Conservation (phyloP, 2,329 filamentous ascomycete species). For the Cladosporium velox region DNA sequence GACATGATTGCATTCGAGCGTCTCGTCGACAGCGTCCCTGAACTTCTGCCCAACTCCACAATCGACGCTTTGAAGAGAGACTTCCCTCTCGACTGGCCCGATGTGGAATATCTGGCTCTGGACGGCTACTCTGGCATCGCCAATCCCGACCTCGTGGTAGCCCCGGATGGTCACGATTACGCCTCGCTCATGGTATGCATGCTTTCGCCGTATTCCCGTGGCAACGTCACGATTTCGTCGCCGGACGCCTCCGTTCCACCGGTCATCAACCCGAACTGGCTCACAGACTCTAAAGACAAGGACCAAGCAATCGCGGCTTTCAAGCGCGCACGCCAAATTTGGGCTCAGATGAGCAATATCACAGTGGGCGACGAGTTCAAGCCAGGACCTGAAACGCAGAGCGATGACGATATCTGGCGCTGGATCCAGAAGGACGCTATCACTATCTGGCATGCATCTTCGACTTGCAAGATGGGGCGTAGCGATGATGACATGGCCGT, state of each 20-base stretch:
- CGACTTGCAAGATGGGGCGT: neutral
- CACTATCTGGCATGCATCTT: conserved; percentile 21
- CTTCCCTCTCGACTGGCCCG: conserved; percentile 40
- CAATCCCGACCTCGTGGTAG: conserved; percentile 27
- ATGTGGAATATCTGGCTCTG: conserved; percentile 33
- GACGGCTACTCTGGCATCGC: conserved; percentile 22
- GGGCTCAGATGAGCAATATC: conserved; percentile 32
- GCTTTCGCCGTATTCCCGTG: conserved; percentile 39
- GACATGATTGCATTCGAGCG: conserved; percentile 10
- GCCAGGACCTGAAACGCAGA: conserved; percentile 29
- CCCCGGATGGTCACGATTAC: conserved; percentile 35
- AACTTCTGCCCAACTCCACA: conserved; percentile 17
- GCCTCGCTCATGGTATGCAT: conserved; percentile 37
- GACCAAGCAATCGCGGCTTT: conserved; percentile 22
- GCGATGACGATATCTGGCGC: conserved; percentile 22
- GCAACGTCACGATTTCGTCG: conserved; percentile 38
- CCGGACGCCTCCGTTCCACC: conserved; percentile 34
- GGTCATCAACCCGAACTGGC: conserved; percentile 26
- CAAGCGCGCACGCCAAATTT: conserved; percentile 36
- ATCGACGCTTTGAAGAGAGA: conserved; percentile 20
- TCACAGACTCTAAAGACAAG: no score
- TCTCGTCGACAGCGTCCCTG: conserved; percentile 13
- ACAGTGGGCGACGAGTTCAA: conserved; percentile 32
- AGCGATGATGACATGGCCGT: no score
- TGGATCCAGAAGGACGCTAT: conserved; percentile 10